These are phyloP conservation scores for Xylaria grammica DNA, from an alignment of 495 filamentous ascomycete genomes.

Conservation along the genomic window DNA sequence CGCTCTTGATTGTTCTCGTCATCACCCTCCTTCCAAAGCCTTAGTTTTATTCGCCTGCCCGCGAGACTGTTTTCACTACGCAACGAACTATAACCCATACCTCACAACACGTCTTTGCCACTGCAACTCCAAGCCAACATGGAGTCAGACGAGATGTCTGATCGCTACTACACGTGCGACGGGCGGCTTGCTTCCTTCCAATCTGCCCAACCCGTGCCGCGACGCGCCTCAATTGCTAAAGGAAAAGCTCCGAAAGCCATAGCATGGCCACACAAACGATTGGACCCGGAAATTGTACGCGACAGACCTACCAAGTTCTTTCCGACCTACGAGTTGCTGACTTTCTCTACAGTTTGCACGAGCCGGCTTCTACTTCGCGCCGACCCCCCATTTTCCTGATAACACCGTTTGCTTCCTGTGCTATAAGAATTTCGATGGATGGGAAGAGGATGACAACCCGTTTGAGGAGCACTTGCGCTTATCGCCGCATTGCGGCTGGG, in stretches of 20 bases:
- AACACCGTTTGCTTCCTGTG: constrained; percentile 92
- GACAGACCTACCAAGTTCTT: constrained; percentile 19
- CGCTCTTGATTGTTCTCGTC: background rate
- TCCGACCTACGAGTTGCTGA: constrained; percentile 2
- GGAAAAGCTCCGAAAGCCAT: constrained; percentile 59
- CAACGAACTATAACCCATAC: background rate
- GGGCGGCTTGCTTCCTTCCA: constrained; percentile 80
- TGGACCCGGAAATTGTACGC: constrained; percentile 69
- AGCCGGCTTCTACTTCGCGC: constrained; percentile 90
- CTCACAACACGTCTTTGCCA: background rate
- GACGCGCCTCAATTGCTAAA: constrained; percentile 70
- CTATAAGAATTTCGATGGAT: constrained; percentile 77
- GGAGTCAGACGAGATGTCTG: constrained; percentile 40
- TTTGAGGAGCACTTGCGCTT: constrained; percentile 84
- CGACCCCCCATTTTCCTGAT: constrained; percentile 72
- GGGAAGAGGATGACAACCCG: constrained; percentile 84
- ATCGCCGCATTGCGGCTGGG: constrained; percentile 84
- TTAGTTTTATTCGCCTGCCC: background rate
- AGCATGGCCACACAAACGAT: constrained; percentile 76
- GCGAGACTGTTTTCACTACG: background rate
- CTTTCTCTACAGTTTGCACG: constrained; percentile 68
- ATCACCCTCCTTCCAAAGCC: background rate
- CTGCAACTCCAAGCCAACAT: constrained; percentile 17
- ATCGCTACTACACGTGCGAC: constrained; percentile 63
- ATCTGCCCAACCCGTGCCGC: constrained; percentile 58